phyloP scores from a whole-genome alignment of 106 monocot species.

The Allium fistulosum region DNA sequence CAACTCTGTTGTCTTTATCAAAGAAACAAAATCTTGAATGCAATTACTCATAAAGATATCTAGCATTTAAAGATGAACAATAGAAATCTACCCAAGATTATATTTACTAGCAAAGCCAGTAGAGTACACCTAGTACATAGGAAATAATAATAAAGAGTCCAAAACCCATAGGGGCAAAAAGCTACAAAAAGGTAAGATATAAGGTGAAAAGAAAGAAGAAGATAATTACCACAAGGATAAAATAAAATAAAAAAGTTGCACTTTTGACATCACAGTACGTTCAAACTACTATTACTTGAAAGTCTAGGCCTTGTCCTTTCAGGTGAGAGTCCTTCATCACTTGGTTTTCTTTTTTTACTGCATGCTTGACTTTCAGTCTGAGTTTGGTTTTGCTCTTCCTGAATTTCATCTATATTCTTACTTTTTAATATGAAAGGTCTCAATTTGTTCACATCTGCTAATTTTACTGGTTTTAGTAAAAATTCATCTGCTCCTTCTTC shows the following conservation, averaged over 20 bases:
- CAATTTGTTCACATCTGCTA: slow-evolving; percentile 75
- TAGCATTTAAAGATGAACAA: no score
- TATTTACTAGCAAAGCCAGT: no score
- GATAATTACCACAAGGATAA: neutral
- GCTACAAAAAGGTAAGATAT: no score
- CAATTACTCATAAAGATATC: no score
- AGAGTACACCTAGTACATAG: no score
- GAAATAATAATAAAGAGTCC: no score
- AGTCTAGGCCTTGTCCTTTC: slow-evolving; percentile 71
- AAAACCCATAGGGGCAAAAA: no score
- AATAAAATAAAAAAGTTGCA: neutral
- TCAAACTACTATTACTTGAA: slow-evolving; percentile 21
- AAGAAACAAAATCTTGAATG: no score
- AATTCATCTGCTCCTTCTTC: slow-evolving; percentile 97
- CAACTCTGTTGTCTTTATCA: no score
- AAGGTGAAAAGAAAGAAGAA: neutral
- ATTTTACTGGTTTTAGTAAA: slow-evolving; percentile 82
- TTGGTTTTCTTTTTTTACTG: slow-evolving; percentile 42
- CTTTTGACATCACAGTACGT: slow-evolving; percentile 20
- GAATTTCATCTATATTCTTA: slow-evolving; percentile 24
- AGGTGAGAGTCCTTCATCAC: slow-evolving; percentile 49
- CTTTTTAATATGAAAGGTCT: slow-evolving; percentile 67
- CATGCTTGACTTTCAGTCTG: neutral
- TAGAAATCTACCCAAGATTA: no score
- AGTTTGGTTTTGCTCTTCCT: slow-evolving; percentile 2